Base-by-base conservation (phyloP, 768 basidiomycete species). In the Pholiota microspora region DNA sequence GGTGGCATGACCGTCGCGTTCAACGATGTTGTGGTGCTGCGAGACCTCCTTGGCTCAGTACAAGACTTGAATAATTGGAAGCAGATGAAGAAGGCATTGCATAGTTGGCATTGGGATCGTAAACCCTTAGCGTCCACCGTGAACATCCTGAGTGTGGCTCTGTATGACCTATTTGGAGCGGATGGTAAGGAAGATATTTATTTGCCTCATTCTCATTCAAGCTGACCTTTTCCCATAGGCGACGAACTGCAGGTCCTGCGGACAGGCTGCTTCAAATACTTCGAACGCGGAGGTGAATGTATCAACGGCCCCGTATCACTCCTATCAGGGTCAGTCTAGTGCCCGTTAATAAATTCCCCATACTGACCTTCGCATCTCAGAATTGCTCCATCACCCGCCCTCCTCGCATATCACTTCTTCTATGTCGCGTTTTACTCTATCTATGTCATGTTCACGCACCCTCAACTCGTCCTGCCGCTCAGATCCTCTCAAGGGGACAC, bases 1-100 rank as follows among this genome's bases (percentile, higher is more conserved):
- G 94, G 94, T 9, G 97, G 97, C 4, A 99, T 99, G 97, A 95
- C 94, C 0, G 96, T 98, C 34, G 94, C 94, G 2, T 75, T 98
- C 45, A 80, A 85, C 64, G 97, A 98, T 60, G 88, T 89, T 4
- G 87, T 93, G 12, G 60, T 90, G 28, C 77, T 98, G 12, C 71
- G 84, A 29, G 72, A 82, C 13, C 73, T 92, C 55, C 74, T 97
- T 0, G 72, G 71, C 1, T 60, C 75, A 23, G 69, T 86, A 32
- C 60, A 67, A 2, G 68, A 77, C 44, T 57, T 77, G 36, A 63
- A 67, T 7, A 73, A 86, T 60, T 86, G 84, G 84, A 66, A 70
- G 9, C 68, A 73, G 34, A 63, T 91, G 16, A 72, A 77, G 25
- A 67, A 64, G 7, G 64, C 81, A 13, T 72, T 98, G 45, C 75